Percentiles rank a stretch among this genome's conserved stretches.
Conservation (phyloP, 331 rosid genomes). For the Rosa hybrid region DNA sequence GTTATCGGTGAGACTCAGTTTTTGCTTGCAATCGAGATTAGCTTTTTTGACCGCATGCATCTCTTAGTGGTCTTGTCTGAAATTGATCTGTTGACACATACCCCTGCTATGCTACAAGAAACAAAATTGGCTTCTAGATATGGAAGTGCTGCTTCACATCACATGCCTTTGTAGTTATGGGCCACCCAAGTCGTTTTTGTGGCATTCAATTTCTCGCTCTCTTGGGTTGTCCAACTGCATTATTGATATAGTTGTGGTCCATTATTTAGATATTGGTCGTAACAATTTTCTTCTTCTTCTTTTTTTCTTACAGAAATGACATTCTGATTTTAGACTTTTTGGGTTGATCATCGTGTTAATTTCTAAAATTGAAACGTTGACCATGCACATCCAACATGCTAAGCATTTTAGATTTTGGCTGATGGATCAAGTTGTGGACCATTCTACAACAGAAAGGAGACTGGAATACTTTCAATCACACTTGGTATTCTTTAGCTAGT, state of each 20-base stretch:
- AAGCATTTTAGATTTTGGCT: background rate
- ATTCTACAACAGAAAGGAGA: background rate
- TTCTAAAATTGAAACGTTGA: background rate
- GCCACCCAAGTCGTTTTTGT: background rate
- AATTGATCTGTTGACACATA: background rate
- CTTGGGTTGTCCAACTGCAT: background rate
- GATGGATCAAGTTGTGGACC: background rate
- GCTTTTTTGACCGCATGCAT: background rate
- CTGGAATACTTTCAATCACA: background rate
- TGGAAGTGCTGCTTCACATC: background rate
- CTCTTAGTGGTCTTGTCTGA: background rate
- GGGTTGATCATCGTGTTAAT: background rate
- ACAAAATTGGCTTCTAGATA: background rate
- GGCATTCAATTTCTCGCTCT: background rate
- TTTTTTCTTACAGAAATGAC: background rate
- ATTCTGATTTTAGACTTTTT: background rate
- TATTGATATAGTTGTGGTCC: background rate
- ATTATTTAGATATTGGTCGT: background rate
- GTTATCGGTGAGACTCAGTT: background rate
- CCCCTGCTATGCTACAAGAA: background rate
- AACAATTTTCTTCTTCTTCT: background rate
- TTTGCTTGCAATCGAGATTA: conserved; percentile 1
- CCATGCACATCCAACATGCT: background rate
- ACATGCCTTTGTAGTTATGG: background rate
- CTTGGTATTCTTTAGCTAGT: background rate